Evolutionary conservation across 371 early-diverging fungal species (phyloP), one percentile per base, ranked within the genome.

Genomic region (Saksenaea vasiformis): DNA sequence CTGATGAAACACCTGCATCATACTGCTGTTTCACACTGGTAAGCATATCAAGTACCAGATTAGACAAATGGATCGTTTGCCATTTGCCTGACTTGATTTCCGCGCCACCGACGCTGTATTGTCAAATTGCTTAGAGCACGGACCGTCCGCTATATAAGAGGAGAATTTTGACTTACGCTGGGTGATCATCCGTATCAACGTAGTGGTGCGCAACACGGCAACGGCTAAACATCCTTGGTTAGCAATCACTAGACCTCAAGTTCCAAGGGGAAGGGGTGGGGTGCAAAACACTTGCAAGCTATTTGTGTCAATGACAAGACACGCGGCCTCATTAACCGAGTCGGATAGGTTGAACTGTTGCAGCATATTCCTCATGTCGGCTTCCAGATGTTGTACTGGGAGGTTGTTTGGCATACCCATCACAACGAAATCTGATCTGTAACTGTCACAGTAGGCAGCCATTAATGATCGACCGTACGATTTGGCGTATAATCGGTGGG

Each of bases 381-480:
- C 66, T 55, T 85, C 85, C 56, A 88, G 67, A 5, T 77, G 70
- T 31, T 83, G 72, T 36, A 80, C 70, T 54, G 81, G 79, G 15
- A 82, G 74, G 53, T 73, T 73, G 31, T 74, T 77, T 11, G 87
- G 86, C 4, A 87, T 71, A 7, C 89, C 89, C 79, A 86, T 80
- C 34, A 88, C 60, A 4, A 85, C 86, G 68, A 87, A 87, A 54
- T 86, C 87, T 3, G 89, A 77, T 68, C 84, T 82, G 60, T 86
- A 88, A 1, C 70, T 71, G 14, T 82, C 79, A 58, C 82, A 82
- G 39, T 83, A 87, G 9, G 82, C 76, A 27, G 76, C 86, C 87
- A 88, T 84, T 44, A 88, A 66, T 9, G 89, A 88, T 47, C 89
- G 78, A 8, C 87, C 89, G 58, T 86, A 88, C 8, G 86, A 87